Conservation (phyloP, 2,329 filamentous ascomycete species). For the Venturia asperata region DNA sequence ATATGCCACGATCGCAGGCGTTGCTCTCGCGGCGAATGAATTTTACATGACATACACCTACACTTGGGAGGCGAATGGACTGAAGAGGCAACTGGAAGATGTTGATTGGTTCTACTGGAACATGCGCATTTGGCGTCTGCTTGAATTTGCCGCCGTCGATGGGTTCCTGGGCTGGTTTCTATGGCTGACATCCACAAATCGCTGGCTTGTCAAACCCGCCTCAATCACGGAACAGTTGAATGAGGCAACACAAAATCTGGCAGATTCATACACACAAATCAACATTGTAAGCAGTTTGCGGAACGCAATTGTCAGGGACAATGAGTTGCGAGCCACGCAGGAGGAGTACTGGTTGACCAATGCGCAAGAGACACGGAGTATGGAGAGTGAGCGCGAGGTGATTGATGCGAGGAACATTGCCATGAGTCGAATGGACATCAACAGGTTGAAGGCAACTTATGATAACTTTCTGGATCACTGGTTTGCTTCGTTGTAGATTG, state of each 20-base stretch:
- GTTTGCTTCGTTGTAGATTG: conserved; percentile 4
- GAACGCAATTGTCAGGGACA: conserved; percentile 72
- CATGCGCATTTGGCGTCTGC: conserved; percentile 54
- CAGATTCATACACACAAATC: conserved; percentile 9
- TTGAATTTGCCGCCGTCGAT: conserved; percentile 61
- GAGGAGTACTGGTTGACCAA: conserved; percentile 78
- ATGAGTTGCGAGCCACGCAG: conserved; percentile 56
- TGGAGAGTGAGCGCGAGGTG: conserved; percentile 73
- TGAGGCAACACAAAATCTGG: conserved; percentile 33
- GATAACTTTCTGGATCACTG: not conserved
- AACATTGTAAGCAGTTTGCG: conserved; percentile 41
- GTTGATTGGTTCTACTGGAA: conserved; percentile 68
- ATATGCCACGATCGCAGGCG: conserved; percentile 57
- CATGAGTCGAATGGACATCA: conserved; percentile 57
- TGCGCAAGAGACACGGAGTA: conserved; percentile 60
- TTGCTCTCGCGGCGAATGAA: conserved; percentile 56
- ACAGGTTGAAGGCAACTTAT: conserved; percentile 20
- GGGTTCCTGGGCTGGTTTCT: conserved; percentile 55
- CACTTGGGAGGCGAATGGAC: conserved; percentile 57
- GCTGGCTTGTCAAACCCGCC: conserved; percentile 61
- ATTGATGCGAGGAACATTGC: conserved; percentile 63
- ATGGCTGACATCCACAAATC: conserved; percentile 72
- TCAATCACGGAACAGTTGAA: conserved; percentile 61
- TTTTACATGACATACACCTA: conserved; percentile 59
- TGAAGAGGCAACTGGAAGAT: conserved; percentile 52